Evolutionary conservation across 2,329 filamentous ascomycete species (phyloP), one percentile per base, ranked within the genome.

Genomic region (Acrodontium crateriforme): DNA sequence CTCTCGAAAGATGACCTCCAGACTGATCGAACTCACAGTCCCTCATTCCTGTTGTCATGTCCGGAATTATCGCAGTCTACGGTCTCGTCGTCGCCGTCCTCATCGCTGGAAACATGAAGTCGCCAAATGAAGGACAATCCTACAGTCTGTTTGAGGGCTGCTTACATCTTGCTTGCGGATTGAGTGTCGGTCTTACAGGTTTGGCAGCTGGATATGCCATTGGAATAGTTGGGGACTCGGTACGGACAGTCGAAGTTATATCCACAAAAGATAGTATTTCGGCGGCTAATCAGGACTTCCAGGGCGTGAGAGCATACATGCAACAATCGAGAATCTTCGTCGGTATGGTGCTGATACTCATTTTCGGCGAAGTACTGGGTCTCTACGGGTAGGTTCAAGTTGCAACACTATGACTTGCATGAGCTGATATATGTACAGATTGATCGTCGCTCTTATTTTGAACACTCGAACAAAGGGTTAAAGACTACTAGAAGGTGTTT

Each of bases 41-140:
- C 32, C 63, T 87, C 29, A 85, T 87, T 44, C 80, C 81, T 38
- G 80, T 89, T 41, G 77, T 98, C 65, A 98, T 98, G 89, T 92
- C 89, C 46, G 89, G 89, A 72, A 98, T 98, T 54, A 83, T 98
- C 50, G 89, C 89, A 33, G 89, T 98, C 43, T 98, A 98, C 62
- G 82, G 85, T 28, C 79, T 98, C 45, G 89, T 98, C 49, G 85
- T 98, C 44, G 80, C 87, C 11, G 89, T 98, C 50, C 72, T 98
- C 44, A 98, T 98, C 54, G 82, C 84, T 31, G 78, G 83, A 57
- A 83, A 93, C 55, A 74, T 95, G 54, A 69, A 67, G 27, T 80
- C 84, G 16, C 78, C 77, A 32, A 66, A 69, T 10, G 20, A 22
- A n/a, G 60, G 60, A 12, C 62, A 68, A 41, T 67, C 67, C 51